Percentiles rank a stretch among this genome's conserved stretches.
Evolutionary conservation across 352 stramenopile genomes (phyloP).

Genomic region (Thraustochytrium aureum): DNA sequence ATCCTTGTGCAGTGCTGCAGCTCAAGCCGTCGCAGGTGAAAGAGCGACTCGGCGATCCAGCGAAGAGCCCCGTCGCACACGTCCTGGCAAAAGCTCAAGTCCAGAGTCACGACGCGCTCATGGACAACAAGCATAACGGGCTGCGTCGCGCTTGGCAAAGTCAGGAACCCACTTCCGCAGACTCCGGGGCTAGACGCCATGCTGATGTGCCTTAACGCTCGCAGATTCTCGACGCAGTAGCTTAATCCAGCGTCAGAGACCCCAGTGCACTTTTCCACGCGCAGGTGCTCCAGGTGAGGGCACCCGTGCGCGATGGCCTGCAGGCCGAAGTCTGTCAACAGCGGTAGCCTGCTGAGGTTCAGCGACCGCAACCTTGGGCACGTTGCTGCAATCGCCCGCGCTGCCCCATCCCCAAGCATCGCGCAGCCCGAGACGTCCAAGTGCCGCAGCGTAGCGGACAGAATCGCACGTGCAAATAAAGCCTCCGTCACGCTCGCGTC

Average conservation of each 20-base stretch:
- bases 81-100: background rate
- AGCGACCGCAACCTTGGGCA: conserved; percentile 1
- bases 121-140: background rate
- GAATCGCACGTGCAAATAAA: background rate
- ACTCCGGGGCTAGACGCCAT: too few species aligned
- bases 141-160: background rate
- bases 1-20: background rate
- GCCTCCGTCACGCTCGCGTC: background rate
- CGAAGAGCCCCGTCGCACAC: background rate
- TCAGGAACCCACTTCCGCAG: background rate
- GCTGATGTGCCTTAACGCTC: too few species aligned
- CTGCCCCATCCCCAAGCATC: conserved; percentile 2
- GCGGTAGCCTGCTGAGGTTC: conserved; percentile 8
- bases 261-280: background rate
- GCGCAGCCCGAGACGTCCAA: conserved; percentile 1
- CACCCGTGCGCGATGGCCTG: background rate
- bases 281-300: background rate
- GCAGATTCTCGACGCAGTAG: too few species aligned
- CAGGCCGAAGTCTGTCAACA: conserved; percentile 23
- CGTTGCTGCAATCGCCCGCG: background rate
- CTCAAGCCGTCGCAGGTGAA: background rate
- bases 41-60: background rate
- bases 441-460: background rate
- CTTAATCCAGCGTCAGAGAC: conserved; percentile 29
- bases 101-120: background rate